These are phyloP conservation scores for Rhizopogon vinicolor DNA, from an alignment of 768 basidiomycete genomes.

Conservation along the genomic window DNA sequence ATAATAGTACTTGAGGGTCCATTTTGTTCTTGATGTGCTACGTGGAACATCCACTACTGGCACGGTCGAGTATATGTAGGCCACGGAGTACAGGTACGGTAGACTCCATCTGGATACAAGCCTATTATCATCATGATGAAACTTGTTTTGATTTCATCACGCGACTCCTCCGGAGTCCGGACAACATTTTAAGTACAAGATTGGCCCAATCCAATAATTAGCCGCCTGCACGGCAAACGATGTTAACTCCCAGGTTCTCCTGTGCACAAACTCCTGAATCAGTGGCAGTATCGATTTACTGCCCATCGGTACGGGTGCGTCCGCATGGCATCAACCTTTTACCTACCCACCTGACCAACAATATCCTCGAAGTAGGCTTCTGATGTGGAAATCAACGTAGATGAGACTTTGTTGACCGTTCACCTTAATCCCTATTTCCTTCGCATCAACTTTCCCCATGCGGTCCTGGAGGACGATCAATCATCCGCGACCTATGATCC, in stretches of 20 bases:
- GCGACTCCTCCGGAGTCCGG: no score
- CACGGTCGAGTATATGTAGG: background rate
- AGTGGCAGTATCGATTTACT: slow-evolving; percentile 59
- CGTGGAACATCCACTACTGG: background rate
- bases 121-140: no score
- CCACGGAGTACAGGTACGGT: no score
- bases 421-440: slow-evolving; percentile 85
- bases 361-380: slow-evolving; percentile 52
- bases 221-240: slow-evolving; percentile 18
- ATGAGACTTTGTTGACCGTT: slow-evolving; percentile 62
- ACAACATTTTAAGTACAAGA: no score
- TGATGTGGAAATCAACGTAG: slow-evolving; percentile 76
- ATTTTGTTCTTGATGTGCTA: slow-evolving; percentile 3
- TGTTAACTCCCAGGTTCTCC: slow-evolving; percentile 77
- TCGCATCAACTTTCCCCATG: slow-evolving; percentile 69
- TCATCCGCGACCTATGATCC: slow-evolving; percentile 76
- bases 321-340: background rate
- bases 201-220: no score
- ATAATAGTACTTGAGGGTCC: slow-evolving; percentile 20
- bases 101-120: no score
- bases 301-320: slow-evolving; percentile 68
- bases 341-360: background rate
- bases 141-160: no score
- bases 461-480: slow-evolving; percentile 56
- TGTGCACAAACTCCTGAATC: slow-evolving; percentile 57